Percentiles rank a stretch among this genome's conserved stretches.
Evolutionary conservation across 805 yeast genomes (phyloP).

Genomic region (Metschnikowia gelsemii): DNA sequence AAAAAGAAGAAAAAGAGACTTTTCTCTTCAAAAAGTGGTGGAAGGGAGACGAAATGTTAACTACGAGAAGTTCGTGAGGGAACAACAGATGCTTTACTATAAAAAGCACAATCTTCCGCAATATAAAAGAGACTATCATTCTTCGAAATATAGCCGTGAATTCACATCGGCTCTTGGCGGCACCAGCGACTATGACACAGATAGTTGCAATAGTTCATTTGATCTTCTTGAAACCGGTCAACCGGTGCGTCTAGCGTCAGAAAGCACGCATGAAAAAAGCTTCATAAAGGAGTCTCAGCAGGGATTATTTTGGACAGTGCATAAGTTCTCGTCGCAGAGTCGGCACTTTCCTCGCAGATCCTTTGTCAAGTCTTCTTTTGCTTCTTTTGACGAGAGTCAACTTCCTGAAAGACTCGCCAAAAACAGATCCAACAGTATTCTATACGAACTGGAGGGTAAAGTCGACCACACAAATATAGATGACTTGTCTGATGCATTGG

Average conservation of each 20-base stretch:
- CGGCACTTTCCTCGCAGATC: neutral
- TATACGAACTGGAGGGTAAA: slow-evolving; percentile 5
- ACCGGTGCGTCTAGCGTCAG: neutral
- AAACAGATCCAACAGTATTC: neutral
- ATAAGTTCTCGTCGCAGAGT: neutral
- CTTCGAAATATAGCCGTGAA: slow-evolving; percentile 9
- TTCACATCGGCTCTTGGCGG: slow-evolving; percentile 18
- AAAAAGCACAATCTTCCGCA: slow-evolving; percentile 15
- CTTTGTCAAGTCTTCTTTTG: slow-evolving; percentile 15
- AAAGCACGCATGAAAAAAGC: slow-evolving; percentile 5
- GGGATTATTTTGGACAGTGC: slow-evolving; percentile 10
- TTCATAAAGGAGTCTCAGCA: slow-evolving; percentile 4
- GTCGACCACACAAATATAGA: slow-evolving; percentile 1
- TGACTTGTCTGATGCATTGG: slow-evolving; percentile 1
- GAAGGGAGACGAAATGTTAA: slow-evolving; percentile 28
- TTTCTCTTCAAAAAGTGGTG: slow-evolving; percentile 27
- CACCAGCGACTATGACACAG: slow-evolving; percentile 19
- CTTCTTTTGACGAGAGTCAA: slow-evolving; percentile 16
- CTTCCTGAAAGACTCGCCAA: neutral
- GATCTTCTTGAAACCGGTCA: slow-evolving; percentile 12
- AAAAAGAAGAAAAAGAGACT: slow-evolving; percentile 19
- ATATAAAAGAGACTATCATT: slow-evolving; percentile 9
- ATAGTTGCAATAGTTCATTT: slow-evolving; percentile 17
- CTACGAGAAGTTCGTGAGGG: slow-evolving; percentile 24
- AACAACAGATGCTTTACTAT: slow-evolving; percentile 27